Evolutionary conservation across 2,329 filamentous ascomycete genomes (phyloP).

Genomic region (Clonostachys rhizophaga): DNA sequence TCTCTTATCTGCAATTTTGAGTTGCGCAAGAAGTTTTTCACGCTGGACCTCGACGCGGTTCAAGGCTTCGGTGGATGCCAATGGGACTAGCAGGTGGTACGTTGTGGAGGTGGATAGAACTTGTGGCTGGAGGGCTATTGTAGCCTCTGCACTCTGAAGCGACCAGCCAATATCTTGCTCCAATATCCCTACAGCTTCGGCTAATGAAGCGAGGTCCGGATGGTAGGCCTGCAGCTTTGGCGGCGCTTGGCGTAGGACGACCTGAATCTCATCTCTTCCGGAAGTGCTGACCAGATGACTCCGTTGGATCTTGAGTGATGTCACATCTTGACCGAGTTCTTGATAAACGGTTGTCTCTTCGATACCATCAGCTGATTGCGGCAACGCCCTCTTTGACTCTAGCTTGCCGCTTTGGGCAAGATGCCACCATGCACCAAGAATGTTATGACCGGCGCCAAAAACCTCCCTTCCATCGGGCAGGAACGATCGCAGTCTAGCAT

Average conservation of each 20-base stretch:
- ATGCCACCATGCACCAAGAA: conserved; percentile 13
- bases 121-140: conserved; percentile 3
- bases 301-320: conserved; percentile 2
- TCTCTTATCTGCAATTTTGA: conserved; percentile 5
- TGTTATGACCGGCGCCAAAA: conserved; percentile 12
- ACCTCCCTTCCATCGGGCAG: conserved; percentile 11
- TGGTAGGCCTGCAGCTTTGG: conserved; percentile 5
- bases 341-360: conserved; percentile 6
- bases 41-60: conserved; percentile 3
- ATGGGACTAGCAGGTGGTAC: conserved; percentile 8
- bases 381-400: conserved; percentile 2
- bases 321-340: conserved; percentile 5
- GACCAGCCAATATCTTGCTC: conserved; percentile 4
- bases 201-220: conserved; percentile 3
- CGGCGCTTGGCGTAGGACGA: conserved; percentile 7
- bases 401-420: conserved; percentile 6
- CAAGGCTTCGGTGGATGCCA: conserved; percentile 4
- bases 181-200: conserved; percentile 3
- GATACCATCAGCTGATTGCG: background rate
- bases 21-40: conserved; percentile 7
- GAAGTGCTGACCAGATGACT: no score
- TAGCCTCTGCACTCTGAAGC: background rate
- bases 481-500: conserved; percentile 8
- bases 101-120: conserved; percentile 10
- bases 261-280: conserved; percentile 1